These are phyloP conservation scores for Panellus pusillus DNA, from an alignment of 768 basidiomycete genomes.

Conservation along the genomic window DNA sequence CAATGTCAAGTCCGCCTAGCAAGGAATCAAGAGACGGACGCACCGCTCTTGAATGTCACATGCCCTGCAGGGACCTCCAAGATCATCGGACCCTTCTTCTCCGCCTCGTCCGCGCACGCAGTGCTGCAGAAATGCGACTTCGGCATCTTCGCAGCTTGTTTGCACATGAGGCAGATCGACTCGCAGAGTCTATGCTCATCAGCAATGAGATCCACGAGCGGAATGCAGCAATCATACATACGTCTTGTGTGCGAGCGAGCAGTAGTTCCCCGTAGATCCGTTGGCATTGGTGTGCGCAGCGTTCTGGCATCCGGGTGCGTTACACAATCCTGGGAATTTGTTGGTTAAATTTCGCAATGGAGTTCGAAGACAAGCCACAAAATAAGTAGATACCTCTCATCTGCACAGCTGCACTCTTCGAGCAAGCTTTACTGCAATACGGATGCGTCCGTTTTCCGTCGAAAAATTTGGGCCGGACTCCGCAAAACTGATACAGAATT, in stretches of 20 bases:
- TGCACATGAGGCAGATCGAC: slow-evolving; percentile 59
- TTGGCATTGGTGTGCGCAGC: slow-evolving; percentile 40
- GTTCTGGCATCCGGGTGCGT: slow-evolving; percentile 52
- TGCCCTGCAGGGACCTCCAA: slow-evolving; percentile 61
- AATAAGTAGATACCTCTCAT: slow-evolving; percentile 21
- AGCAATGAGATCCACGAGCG: background rate
- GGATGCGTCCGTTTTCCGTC: slow-evolving; percentile 60
- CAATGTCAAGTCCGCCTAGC: background rate
- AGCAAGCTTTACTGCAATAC: slow-evolving; percentile 65
- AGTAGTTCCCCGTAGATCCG: slow-evolving; percentile 45
- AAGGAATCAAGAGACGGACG: slow-evolving; percentile 19
- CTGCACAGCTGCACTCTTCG: slow-evolving; percentile 40
- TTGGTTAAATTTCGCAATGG: background rate
- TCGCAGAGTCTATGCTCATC: slow-evolving; percentile 39
- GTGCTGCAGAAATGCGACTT: slow-evolving; percentile 65
- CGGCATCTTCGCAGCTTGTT: slow-evolving; percentile 51
- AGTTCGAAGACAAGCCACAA: background rate
- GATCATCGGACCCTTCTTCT: slow-evolving; percentile 53
- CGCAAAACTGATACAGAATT: slow-evolving; percentile 47
- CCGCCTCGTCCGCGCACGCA: slow-evolving; percentile 54
- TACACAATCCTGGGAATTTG: slow-evolving; percentile 41
- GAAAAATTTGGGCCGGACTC: slow-evolving; percentile 56
- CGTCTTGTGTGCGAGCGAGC: slow-evolving; percentile 53
- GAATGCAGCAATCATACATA: slow-evolving; percentile 23
- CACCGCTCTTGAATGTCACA: slow-evolving; percentile 66